Evolutionary conservation across 306 rosid species (phyloP).

Genomic region (Mucuna pruriens): DNA sequence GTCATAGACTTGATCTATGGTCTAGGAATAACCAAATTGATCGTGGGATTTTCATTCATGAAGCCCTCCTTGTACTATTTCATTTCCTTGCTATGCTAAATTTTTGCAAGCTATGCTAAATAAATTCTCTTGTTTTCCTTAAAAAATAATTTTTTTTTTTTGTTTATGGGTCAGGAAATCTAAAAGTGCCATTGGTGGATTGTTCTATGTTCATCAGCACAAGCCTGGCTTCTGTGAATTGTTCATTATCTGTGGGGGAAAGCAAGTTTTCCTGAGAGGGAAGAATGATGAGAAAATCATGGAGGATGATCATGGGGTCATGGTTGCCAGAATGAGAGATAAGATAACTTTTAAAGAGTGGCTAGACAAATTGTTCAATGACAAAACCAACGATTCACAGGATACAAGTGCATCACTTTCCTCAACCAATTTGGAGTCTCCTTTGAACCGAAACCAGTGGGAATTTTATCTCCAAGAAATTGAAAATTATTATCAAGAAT

Average conservation of each 20-base stretch:
- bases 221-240: conserved; percentile 76
- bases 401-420: conserved; percentile 43
- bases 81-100: neutral
- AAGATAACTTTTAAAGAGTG: conserved; percentile 63
- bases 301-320: conserved; percentile 82
- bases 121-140: neutral
- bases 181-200: conserved; percentile 67
- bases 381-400: conserved; percentile 45
- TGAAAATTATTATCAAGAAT: conserved; percentile 60
- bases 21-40: conserved; percentile 66
- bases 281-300: conserved; percentile 62
- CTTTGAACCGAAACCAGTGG: conserved; percentile 60
- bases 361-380: conserved; percentile 71
- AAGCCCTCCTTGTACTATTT: conserved; percentile 56
- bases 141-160: neutral
- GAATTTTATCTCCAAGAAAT: conserved; percentile 60
- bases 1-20: conserved; percentile 64
- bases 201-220: conserved; percentile 69
- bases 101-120: neutral
- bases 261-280: conserved; percentile 63
- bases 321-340: conserved; percentile 61
- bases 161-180: conserved; percentile 58
- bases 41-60: conserved; percentile 73
- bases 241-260: conserved; percentile 78
- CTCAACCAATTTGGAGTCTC: conserved; percentile 45